Evolutionary conservation across 148 eudicot genomes (phyloP).

Genomic region (Mesembryanthemum crystallinum): DNA sequence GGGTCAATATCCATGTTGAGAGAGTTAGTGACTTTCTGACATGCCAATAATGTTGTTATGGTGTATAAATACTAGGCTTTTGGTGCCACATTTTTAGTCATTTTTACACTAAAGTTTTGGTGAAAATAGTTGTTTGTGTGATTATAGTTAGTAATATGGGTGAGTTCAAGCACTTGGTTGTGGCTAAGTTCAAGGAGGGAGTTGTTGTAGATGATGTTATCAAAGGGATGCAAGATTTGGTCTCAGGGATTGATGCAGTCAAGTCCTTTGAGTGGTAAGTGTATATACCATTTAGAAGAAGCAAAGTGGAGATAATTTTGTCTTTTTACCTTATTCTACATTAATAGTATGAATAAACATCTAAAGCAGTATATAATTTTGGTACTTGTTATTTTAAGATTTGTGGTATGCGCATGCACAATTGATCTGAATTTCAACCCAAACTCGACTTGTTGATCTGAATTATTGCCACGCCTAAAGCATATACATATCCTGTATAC

Average conservation of each 20-base stretch:
- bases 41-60: not conserved
- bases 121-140: not conserved
- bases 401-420: too few relatives aligned
- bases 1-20: conserved; percentile 14
- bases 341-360: too few relatives aligned
- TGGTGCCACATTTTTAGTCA: not conserved
- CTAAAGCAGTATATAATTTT: too few relatives aligned
- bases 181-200: conserved; percentile 86
- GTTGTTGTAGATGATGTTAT: conserved; percentile 63
- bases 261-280: conserved; percentile 74
- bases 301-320: not conserved
- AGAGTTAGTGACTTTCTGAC: conserved; percentile 2
- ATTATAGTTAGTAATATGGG: conserved; percentile 31
- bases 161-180: conserved; percentile 81
- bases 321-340: too few relatives aligned
- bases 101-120: not conserved
- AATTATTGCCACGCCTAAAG: too few relatives aligned
- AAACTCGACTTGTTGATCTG: too few relatives aligned
- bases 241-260: conserved; percentile 52
- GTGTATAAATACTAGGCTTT: conserved; percentile 13
- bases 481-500: too few relatives aligned
- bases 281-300: not conserved
- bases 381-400: too few relatives aligned
- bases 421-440: too few relatives aligned
- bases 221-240: conserved; percentile 74